Evolutionary conservation across 345 rosid species (phyloP), one percentile per base, ranked within the genome.

Genomic region (Linum trigynum): DNA sequence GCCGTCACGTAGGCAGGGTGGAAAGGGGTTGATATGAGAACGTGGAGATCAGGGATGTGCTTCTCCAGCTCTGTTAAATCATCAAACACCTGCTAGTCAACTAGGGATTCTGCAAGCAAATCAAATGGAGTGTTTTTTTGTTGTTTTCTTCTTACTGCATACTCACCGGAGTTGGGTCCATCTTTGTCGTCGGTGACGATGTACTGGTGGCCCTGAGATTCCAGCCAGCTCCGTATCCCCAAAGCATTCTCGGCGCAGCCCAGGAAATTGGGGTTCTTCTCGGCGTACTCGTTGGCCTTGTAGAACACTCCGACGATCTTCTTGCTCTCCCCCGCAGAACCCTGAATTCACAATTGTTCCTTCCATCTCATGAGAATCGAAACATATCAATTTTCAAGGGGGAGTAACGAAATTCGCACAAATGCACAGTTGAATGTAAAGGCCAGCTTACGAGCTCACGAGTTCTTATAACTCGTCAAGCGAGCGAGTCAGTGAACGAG

Each of bases 261-360:
- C 48, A 90, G 72, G 70, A 92, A 87, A 66, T 90, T 85, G 15
- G 97, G 97, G 65, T 90, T 88, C 82, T 61, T 74, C 11, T 81
- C 15, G 65, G 86, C 92, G 61, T 86, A 87, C 71, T 89, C 91
- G 39, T 87, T 79, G 67, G 84, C 98, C 81, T 92, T 92, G 86
- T 92, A 92, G 79, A 92, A 92, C 61, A 92, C 98, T 3, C 98
- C 98, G 57, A 89, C 97, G 39, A 92, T 89, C 83, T 92, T 92
- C 72, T 87, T 87, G 82, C 86, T 84, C 45, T 23, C 32, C 32
- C 81, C 91, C 5, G 90, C 62, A 69, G 94, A 80, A 67, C 90
- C 86, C 96, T 87, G 82, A 7, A 7, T 3, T 56, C 5, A 56
- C 6, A 7, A 56, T n/a, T n/a, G 32, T 23, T 23, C 32, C 32